These are phyloP conservation scores for Choiromyces venosus DNA, from an alignment of 495 filamentous ascomycete species.

Conservation along the genomic window DNA sequence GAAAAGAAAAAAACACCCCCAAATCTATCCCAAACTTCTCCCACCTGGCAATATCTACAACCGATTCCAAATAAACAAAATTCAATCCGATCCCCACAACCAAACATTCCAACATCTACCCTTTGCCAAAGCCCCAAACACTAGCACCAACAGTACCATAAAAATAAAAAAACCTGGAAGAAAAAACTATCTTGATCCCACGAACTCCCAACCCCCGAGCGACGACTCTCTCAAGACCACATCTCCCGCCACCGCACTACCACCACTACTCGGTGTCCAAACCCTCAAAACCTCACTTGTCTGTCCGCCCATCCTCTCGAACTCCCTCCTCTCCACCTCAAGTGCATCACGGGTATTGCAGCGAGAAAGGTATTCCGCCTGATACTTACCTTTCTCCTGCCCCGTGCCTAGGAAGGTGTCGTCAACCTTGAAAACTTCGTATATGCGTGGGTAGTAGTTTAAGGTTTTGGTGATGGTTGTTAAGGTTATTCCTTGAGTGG, in stretches of 20 bases:
- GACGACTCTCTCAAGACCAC: background rate
- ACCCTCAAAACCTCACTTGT: background rate
- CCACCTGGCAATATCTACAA: no score
- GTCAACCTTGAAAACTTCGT: background rate
- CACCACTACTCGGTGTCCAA: no score
- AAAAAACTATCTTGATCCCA: no score
- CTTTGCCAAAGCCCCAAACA: no score
- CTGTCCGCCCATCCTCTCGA: background rate
- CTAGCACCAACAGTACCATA: no score
- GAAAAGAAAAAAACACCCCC: no score
- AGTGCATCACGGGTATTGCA: background rate
- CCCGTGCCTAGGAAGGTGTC: background rate
- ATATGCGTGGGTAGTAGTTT: background rate
- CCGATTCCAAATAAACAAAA: no score
- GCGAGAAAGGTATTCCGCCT: background rate
- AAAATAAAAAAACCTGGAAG: no score
- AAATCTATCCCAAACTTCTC: no score
- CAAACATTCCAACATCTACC: no score
- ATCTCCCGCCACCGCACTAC: background rate
- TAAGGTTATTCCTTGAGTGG: background rate
- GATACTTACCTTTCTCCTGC: background rate
- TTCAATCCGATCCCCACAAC: no score
- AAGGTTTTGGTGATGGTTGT: background rate
- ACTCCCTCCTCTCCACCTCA: background rate
- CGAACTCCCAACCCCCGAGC: background rate